Evolutionary conservation across 1,139 yeast species (phyloP).

Genomic region (Zhuliangozyma blackwelliae): DNA sequence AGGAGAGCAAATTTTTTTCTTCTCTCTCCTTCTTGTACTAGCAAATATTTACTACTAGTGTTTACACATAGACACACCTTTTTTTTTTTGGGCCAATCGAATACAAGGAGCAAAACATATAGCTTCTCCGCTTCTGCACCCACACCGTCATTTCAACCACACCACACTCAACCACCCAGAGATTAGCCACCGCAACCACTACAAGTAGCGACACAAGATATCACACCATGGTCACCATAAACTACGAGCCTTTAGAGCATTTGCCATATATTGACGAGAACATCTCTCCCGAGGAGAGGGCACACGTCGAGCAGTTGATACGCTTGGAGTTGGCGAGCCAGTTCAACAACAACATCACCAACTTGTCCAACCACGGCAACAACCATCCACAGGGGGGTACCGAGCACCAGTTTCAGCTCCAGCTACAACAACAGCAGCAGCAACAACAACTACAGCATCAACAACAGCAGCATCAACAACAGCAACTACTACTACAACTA

Average conservation of each 20-base stretch:
- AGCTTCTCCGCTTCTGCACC: no score
- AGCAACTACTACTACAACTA: not conserved
- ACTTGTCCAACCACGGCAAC: slow-evolving; percentile 6
- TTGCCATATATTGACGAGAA: slow-evolving; percentile 30
- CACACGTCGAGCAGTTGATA: slow-evolving; percentile 32
- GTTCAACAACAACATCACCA: slow-evolving; percentile 11
- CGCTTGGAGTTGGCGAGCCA: slow-evolving; percentile 22
- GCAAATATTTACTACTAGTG: no score
- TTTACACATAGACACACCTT: no score
- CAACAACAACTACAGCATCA: slow-evolving; percentile 1
- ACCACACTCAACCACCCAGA: no score
- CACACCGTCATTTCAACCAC: no score
- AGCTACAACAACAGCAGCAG: slow-evolving; percentile 2
- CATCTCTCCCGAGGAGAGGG: slow-evolving; percentile 28
- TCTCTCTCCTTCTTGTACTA: no score
- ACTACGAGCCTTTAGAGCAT: slow-evolving; percentile 28
- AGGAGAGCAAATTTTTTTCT: no score
- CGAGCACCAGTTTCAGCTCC: not conserved
- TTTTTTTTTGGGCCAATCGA: no score
- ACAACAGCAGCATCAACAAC: not conserved
- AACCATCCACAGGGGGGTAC: not conserved
- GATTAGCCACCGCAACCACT: no score
- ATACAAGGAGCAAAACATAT: no score
- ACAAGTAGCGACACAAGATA: no score
- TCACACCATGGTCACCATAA: slow-evolving; percentile 22